A percentile compares a stretch with the other conserved stretches of the same genome.
Evolutionary conservation across 2,329 filamentous ascomycete genomes (phyloP).

Genomic region (Paracoccidioides lutzii): DNA sequence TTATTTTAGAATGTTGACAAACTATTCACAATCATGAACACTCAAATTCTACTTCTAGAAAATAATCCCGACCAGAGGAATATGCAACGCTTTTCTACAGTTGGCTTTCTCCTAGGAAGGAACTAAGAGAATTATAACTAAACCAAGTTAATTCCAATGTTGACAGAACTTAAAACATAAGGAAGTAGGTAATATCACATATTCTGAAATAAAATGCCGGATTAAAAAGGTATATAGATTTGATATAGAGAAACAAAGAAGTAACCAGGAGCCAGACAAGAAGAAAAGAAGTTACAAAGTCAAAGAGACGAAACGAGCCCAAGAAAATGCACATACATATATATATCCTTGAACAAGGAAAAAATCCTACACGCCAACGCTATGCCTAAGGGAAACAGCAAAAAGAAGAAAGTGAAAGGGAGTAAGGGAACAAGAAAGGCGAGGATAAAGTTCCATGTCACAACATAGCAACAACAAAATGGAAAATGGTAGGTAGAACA

Average conservation of each 20-base stretch:
- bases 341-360: slow-evolving; percentile 1
- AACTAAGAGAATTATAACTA: too few relatives aligned
- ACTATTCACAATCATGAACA: too few relatives aligned
- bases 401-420: neutral
- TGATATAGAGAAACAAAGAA: slow-evolving; percentile 19
- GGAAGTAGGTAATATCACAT: too few relatives aligned
- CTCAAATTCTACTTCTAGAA: too few relatives aligned
- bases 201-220: too few relatives aligned
- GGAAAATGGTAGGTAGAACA: neutral
- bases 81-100: too few relatives aligned
- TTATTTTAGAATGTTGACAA: too few relatives aligned
- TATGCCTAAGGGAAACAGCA: slow-evolving; percentile 4
- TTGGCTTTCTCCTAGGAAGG: too few relatives aligned
- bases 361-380: slow-evolving; percentile 4
- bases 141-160: too few relatives aligned
- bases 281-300: slow-evolving; percentile 1
- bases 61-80: too few relatives aligned
- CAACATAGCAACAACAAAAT: neutral
- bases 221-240: too few relatives aligned
- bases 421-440: neutral
- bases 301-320: neutral
- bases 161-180: too few relatives aligned
- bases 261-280: neutral
- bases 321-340: slow-evolving; percentile 1
- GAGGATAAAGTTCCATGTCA: neutral